phyloP scores from a whole-genome alignment of 2,329 filamentous ascomycete genomes.

The Colletotrichum kahawae region DNA sequence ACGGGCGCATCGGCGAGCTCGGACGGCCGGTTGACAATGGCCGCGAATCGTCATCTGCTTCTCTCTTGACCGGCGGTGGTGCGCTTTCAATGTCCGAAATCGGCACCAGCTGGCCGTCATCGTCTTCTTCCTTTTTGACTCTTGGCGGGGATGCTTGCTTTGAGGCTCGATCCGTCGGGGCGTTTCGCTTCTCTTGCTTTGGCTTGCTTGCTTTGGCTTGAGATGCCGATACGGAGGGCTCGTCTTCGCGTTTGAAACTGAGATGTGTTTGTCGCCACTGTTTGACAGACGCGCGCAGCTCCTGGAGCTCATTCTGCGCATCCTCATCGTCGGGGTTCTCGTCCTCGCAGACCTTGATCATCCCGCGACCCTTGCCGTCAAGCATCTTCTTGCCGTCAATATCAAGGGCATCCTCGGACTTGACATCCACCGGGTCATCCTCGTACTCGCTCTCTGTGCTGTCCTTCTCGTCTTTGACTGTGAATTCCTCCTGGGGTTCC shows the following conservation, averaged over 20 bases:
- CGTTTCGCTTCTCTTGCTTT: background rate
- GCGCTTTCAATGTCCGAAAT: background rate
- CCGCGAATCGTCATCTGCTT: background rate
- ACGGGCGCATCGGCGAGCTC: background rate
- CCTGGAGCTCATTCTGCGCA: conserved; percentile 67
- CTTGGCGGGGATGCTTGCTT: background rate
- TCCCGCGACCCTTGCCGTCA: conserved; percentile 68
- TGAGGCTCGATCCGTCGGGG: background rate
- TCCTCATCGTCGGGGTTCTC: conserved; percentile 63
- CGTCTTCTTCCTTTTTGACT: conserved; percentile 2
- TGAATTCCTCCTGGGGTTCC: conserved; percentile 44
- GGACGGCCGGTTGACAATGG: background rate
- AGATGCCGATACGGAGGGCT: background rate
- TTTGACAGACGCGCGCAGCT: conserved; percentile 58
- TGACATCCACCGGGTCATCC: conserved; percentile 44
- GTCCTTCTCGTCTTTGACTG: conserved; percentile 38
- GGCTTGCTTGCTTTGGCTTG: background rate
- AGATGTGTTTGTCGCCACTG: conserved; percentile 23
- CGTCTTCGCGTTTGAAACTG: conserved; percentile 3
- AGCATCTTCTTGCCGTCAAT: conserved; percentile 67
- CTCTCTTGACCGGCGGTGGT: background rate
- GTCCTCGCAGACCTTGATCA: conserved; percentile 79
- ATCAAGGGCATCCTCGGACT: conserved; percentile 63
- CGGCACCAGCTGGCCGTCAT: background rate
- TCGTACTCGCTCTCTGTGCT: conserved; percentile 51